A percentile compares a stretch with the other conserved stretches of the same genome.
phyloP scores from a whole-genome alignment of 176 grass and related monocot species.

The Oryza nivara region DNA sequence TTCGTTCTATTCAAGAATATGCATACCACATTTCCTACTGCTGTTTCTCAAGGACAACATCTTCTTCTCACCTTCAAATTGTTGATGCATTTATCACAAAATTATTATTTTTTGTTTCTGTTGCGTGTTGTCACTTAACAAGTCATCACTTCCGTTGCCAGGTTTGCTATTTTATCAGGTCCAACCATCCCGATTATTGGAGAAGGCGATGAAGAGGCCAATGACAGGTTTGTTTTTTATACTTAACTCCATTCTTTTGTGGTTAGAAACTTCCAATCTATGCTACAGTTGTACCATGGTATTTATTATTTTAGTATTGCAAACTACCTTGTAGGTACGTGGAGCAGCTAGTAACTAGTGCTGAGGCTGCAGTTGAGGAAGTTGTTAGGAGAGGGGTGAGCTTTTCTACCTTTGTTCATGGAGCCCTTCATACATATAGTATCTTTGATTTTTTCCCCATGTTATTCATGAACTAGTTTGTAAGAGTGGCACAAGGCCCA shows the following conservation, averaged over 20 bases:
- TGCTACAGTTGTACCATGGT: slow-evolving; percentile 13
- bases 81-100: background rate
- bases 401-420: slow-evolving; percentile 11
- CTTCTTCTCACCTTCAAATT: slow-evolving; percentile 4
- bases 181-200: slow-evolving; percentile 98
- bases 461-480: background rate
- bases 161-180: slow-evolving; percentile 92
- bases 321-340: slow-evolving; percentile 71
- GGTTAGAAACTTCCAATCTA: slow-evolving; percentile 6
- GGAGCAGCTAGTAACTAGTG: slow-evolving; percentile 89
- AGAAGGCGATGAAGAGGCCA: slow-evolving; percentile 96
- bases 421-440: background rate
- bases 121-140: slow-evolving; percentile 12
- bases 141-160: slow-evolving; percentile 29
- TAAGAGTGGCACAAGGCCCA: background rate
- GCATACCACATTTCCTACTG: background rate
- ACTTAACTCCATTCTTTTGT: slow-evolving; percentile 24
- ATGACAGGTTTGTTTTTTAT: slow-evolving; percentile 74
- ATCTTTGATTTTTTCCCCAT: background rate
- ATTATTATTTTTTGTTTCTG: slow-evolving; percentile 7
- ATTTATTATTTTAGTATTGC: slow-evolving; percentile 25
- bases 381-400: slow-evolving; percentile 88
- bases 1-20: slow-evolving; percentile 44
- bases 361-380: slow-evolving; percentile 94
- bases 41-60: background rate